These are phyloP conservation scores for Centrapalus pauciflorus DNA, from an alignment of 129 eudicot species.

Conservation along the genomic window DNA sequence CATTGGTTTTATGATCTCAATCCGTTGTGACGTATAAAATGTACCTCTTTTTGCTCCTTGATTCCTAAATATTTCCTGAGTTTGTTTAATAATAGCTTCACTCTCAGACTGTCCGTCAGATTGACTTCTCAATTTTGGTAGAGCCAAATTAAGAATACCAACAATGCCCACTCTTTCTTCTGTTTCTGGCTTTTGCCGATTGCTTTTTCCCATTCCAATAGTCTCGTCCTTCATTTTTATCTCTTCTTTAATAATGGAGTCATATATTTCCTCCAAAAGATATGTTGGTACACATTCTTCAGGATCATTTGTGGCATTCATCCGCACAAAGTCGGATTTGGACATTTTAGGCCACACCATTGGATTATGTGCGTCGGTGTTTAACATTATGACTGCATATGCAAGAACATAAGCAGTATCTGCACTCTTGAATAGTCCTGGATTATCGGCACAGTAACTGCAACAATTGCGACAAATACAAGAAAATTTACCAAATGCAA, in stretches of 20 bases:
- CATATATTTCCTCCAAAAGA: constrained; percentile 80
- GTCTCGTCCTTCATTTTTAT: constrained; percentile 76
- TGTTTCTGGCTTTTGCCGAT: constrained; percentile 53
- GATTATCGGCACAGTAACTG: constrained; percentile 95
- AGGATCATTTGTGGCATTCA: constrained; percentile 63
- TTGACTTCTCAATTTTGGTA: constrained; percentile 56
- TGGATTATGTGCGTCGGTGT: constrained; percentile 94
- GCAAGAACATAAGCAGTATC: constrained; percentile 96
- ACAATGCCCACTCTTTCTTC: constrained; percentile 78
- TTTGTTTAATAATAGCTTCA: constrained; percentile 71
- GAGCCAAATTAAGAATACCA: constrained; percentile 76
- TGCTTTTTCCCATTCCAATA: constrained; percentile 34
- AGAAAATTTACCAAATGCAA: not conserved
- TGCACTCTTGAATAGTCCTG: constrained; percentile 81
- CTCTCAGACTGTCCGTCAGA: constrained; percentile 60
- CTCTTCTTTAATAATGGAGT: constrained; percentile 82
- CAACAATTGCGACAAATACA: constrained; percentile 24
- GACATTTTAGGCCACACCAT: constrained; percentile 94
- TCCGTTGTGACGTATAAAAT: constrained; percentile 61
- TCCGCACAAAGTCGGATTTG: constrained; percentile 76
- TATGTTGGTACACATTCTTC: constrained; percentile 67
- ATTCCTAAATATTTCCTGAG: constrained; percentile 59
- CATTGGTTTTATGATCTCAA: constrained; percentile 82
- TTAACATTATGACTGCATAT: constrained; percentile 92
- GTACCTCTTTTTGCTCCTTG: constrained; percentile 72